These are phyloP conservation scores for Xylaria cubensis DNA, from an alignment of 495 filamentous ascomycete genomes.

Conservation along the genomic window DNA sequence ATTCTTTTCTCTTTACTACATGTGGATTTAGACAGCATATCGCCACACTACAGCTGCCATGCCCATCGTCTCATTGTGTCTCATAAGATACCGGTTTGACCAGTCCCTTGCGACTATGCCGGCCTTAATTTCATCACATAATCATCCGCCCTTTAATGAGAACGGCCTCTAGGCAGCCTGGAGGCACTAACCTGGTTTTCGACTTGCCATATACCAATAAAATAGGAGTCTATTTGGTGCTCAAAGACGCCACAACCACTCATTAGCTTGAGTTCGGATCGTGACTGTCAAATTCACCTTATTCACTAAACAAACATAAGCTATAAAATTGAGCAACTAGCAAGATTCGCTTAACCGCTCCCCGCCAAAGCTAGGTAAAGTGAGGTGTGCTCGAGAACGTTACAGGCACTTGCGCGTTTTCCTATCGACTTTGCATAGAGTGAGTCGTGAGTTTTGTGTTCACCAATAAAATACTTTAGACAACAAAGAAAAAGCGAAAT, in stretches of 20 bases:
- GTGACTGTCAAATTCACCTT: slow-evolving; percentile 2
- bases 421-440: not conserved
- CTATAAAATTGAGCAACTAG: not conserved
- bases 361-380: not conserved
- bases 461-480: not conserved
- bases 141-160: slow-evolving; percentile 8
- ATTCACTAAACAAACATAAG: not conserved
- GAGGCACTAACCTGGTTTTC: slow-evolving; percentile 49
- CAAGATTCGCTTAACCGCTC: not conserved
- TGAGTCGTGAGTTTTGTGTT: not conserved
- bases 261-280: not conserved
- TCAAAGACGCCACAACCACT: not conserved
- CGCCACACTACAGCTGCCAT: not conserved
- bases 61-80: not conserved
- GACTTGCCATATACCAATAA: slow-evolving; percentile 39
- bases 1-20: not conserved
- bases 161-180: slow-evolving; percentile 29
- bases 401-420: not conserved
- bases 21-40: not conserved
- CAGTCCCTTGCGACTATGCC: not conserved
- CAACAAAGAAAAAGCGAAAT: not conserved
- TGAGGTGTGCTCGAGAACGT: not conserved
- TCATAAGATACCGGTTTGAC: not conserved
- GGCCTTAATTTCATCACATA: not conserved
- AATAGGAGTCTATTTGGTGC: slow-evolving; percentile 45